Evolutionary conservation across 345 rosid genomes (phyloP).

Genomic region (Angophora floribunda): DNA sequence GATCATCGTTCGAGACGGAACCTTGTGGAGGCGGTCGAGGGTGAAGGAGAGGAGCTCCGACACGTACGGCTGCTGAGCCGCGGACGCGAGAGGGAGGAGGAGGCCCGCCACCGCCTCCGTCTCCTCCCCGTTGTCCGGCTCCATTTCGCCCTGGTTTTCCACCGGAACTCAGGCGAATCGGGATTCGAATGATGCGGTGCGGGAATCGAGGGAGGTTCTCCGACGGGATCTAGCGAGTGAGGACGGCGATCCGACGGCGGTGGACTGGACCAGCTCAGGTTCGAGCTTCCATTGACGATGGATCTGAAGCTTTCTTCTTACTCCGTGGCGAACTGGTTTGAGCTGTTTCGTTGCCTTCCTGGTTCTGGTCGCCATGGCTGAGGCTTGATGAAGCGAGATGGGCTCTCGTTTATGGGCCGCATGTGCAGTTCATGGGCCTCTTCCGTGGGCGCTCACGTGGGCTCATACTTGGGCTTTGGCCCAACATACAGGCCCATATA

Average conservation of each 20-base stretch:
- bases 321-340: background rate
- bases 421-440: background rate
- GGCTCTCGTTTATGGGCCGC: background rate
- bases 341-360: background rate
- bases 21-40: conserved; percentile 99
- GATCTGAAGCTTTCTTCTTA: background rate
- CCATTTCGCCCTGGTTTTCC: background rate
- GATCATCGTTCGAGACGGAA: background rate
- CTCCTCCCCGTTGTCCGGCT: conserved; percentile 15
- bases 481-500: background rate
- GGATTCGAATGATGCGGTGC: background rate
- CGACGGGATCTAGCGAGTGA: background rate
- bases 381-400: background rate
- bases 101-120: conserved; percentile 20
- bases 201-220: background rate
- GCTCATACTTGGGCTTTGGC: background rate
- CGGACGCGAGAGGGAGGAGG: conserved; percentile 73
- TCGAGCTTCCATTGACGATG: background rate
- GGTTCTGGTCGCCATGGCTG: background rate
- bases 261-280: background rate
- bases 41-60: conserved; percentile 98
- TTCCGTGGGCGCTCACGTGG: background rate
- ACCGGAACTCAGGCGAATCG: background rate
- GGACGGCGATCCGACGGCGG: background rate
- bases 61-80: conserved; percentile 84